Evolutionary conservation across 202 grass and related monocot species (phyloP).

Genomic region (Bolboschoenoplectus hybrid): DNA sequence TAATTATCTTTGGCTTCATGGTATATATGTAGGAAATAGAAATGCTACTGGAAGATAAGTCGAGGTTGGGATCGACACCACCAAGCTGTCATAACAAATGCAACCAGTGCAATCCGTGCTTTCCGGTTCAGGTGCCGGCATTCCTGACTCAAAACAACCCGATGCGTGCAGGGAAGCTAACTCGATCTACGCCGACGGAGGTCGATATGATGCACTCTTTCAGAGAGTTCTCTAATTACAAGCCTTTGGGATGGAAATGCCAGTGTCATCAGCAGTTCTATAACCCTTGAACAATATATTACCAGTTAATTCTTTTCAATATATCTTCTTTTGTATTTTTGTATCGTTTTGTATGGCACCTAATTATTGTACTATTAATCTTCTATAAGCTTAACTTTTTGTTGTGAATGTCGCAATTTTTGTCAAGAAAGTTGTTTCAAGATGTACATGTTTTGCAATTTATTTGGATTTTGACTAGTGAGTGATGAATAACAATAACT

Average conservation of each 20-base stretch:
- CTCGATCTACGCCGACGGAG: neutral
- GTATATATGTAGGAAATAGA: conserved; percentile 12
- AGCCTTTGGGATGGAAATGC: conserved; percentile 96
- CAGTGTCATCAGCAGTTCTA: conserved; percentile 70
- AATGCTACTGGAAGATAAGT: conserved; percentile 66
- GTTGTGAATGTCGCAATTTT: neutral
- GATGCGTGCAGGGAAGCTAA: neutral
- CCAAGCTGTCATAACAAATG: conserved; percentile 90
- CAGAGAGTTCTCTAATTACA: conserved; percentile 85
- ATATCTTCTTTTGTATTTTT: neutral
- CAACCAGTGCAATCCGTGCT: conserved; percentile 82
- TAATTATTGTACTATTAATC: conserved; percentile 14
- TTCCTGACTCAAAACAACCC: conserved; percentile 29
- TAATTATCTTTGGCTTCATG: neutral
- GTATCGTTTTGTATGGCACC: neutral
- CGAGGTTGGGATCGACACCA: conserved; percentile 84
- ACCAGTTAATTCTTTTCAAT: neutral
- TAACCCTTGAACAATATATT: conserved; percentile 51
- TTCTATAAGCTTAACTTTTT: neutral
- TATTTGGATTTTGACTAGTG: neutral
- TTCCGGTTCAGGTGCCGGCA: conserved; percentile 67
- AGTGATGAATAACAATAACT: neutral
- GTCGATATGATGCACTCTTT: conserved; percentile 34
- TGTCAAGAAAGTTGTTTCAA: neutral
- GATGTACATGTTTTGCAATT: neutral